Conservation (phyloP, 2,329 filamentous ascomycete species). For the Pseudocercospora vitis region DNA sequence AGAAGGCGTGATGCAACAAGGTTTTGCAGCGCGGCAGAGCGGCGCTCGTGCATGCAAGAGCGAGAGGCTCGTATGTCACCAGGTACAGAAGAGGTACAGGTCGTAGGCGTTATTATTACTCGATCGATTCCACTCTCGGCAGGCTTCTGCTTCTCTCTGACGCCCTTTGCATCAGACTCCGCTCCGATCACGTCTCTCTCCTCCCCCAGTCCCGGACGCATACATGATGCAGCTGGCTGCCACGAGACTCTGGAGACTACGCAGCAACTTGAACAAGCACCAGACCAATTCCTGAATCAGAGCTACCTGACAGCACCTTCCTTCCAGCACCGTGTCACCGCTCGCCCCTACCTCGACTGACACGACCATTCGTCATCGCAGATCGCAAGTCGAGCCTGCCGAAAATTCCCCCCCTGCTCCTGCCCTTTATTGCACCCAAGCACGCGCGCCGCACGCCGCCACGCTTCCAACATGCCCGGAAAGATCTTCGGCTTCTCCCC, state of each 20-base stretch:
- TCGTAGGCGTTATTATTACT: conserved; percentile 8
- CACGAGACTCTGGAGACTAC: background rate
- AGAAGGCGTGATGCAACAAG: conserved; percentile 7
- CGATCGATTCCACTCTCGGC: conserved; percentile 13
- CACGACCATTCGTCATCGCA: conserved; percentile 11
- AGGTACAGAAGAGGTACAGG: background rate
- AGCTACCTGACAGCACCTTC: background rate
- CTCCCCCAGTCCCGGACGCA: background rate
- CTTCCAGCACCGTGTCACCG: background rate
- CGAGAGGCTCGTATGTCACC: conserved; percentile 2
- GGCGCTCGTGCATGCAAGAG: too few relatives aligned
- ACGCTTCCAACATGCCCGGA: conserved; percentile 32
- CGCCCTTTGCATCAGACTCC: background rate
- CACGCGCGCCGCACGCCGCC: too few relatives aligned
- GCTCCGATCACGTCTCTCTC: background rate
- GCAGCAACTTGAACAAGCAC: conserved; percentile 17
- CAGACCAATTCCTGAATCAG: conserved; percentile 24
- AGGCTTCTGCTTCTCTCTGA: conserved; percentile 9
- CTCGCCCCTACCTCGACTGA: background rate
- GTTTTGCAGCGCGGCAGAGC: background rate
- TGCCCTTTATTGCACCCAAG: too few relatives aligned
- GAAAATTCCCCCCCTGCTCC: background rate
- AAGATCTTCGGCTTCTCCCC: conserved; percentile 31
- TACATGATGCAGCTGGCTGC: conserved; percentile 5
- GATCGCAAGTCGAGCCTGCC: background rate